Evolutionary conservation across 2,329 filamentous ascomycete species (phyloP).

Genomic region (Helminthosporium solani): DNA sequence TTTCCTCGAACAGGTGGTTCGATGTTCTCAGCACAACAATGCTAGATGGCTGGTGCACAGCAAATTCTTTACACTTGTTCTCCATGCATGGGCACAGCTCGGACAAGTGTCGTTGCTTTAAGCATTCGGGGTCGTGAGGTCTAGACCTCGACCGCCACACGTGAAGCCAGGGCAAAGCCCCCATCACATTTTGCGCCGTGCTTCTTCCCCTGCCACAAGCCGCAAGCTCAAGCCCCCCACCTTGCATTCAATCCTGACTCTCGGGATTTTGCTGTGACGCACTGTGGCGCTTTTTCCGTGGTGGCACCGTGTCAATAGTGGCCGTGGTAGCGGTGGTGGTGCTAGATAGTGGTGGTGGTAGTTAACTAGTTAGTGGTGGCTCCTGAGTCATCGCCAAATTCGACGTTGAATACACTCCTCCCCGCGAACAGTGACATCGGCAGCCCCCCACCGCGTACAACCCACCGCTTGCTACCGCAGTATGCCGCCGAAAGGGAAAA

Average conservation of each 20-base stretch:
- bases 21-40: no score
- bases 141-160: constrained; percentile 28
- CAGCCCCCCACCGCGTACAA: constrained; percentile 6
- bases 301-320: no score
- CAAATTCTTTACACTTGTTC: no score
- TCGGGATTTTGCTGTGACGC: constrained; percentile 20
- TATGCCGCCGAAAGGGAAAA: constrained; percentile 54
- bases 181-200: constrained; percentile 13
- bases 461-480: constrained; percentile 9
- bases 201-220: constrained; percentile 19
- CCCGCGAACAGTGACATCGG: constrained; percentile 3
- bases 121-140: constrained; percentile 32
- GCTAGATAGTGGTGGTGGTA: no score
- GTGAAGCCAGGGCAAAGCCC: constrained; percentile 19
- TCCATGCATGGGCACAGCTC: no score
- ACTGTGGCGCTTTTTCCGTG: constrained; percentile 12
- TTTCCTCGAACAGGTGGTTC: no score
- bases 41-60: no score
- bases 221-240: constrained; percentile 28
- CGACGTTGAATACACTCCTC: constrained; percentile 5
- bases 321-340: no score
- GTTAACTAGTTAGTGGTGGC: no score
- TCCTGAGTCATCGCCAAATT: constrained; percentile 13
- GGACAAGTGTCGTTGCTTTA: constrained; percentile 35
- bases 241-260: constrained; percentile 11